A percentile compares a stretch with the other conserved stretches of the same genome.
These are phyloP conservation scores for Colletotrichum sp. DNA, from an alignment of 2,329 filamentous ascomycete genomes.

Conservation along the genomic window DNA sequence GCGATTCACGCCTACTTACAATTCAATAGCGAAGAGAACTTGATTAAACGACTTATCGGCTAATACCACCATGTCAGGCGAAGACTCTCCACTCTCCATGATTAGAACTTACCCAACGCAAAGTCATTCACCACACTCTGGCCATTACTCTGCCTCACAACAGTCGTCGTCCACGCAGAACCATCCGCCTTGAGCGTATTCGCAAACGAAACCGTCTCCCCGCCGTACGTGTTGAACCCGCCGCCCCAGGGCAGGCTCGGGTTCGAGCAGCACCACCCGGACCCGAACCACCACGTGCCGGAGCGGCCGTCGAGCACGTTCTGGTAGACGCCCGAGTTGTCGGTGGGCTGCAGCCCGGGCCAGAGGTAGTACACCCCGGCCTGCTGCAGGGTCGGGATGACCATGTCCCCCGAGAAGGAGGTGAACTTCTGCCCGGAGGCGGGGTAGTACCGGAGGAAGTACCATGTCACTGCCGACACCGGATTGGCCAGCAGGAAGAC, in stretches of 20 bases:
- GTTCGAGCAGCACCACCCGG: constrained; percentile 43
- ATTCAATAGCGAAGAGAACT: background rate
- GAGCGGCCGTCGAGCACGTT: constrained; percentile 41
- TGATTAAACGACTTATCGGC: background rate
- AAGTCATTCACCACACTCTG: background rate
- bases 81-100: background rate
- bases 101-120: background rate
- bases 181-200: constrained; percentile 17
- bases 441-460: constrained; percentile 34
- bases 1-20: background rate
- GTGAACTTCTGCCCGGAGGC: constrained; percentile 32
- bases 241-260: constrained; percentile 39
- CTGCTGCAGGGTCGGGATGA: constrained; percentile 26
- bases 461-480: constrained; percentile 32
- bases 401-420: constrained; percentile 31
- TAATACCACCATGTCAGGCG: background rate
- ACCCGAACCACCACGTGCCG: constrained; percentile 43
- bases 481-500: constrained; percentile 22
- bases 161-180: background rate
- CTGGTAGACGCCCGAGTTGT: constrained; percentile 41
- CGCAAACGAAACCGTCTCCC: constrained; percentile 33
- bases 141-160: background rate
- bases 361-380: constrained; percentile 42
- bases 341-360: constrained; percentile 42
- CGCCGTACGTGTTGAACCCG: constrained; percentile 37